A percentile compares a stretch with the other conserved stretches of the same genome.
Evolutionary conservation across 2,329 filamentous ascomycete genomes (phyloP).

Genomic region (Rhynchosporium secalis): DNA sequence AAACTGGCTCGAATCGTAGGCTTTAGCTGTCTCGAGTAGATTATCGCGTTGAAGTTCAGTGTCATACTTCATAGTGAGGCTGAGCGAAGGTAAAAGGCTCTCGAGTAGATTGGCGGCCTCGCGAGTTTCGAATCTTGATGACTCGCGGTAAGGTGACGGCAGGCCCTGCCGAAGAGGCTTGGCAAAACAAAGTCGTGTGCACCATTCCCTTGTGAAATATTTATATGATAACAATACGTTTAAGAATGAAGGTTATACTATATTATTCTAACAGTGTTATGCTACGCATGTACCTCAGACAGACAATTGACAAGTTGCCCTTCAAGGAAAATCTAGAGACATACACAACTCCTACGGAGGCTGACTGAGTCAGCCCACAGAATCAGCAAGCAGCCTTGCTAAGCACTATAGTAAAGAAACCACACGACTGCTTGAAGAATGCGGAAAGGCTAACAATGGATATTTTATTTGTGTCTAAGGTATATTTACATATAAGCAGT

Average conservation of each 20-base stretch:
- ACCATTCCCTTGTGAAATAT: neutral
- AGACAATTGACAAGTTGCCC: too few species aligned
- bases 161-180: neutral
- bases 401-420: neutral
- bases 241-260: too few species aligned
- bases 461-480: neutral
- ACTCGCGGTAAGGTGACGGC: slow-evolving; percentile 2
- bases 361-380: slow-evolving; percentile 9
- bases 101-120: slow-evolving; percentile 16
- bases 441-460: neutral
- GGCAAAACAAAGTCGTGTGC: slow-evolving; percentile 5
- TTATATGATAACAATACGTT: neutral
- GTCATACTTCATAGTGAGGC: slow-evolving; percentile 25
- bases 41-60: slow-evolving; percentile 11
- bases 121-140: slow-evolving; percentile 25
- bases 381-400: slow-evolving; percentile 1
- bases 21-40: slow-evolving; percentile 12
- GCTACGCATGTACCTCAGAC: too few species aligned
- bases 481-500: too few species aligned
- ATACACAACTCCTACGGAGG: neutral
- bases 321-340: neutral
- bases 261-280: too few species aligned
- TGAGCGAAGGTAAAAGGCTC: slow-evolving; percentile 18
- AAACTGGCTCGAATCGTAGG: slow-evolving; percentile 2
- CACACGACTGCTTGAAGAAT: neutral